These are phyloP conservation scores for Podaxis sp. DNA, from an alignment of 768 basidiomycete genomes.

Conservation along the genomic window DNA sequence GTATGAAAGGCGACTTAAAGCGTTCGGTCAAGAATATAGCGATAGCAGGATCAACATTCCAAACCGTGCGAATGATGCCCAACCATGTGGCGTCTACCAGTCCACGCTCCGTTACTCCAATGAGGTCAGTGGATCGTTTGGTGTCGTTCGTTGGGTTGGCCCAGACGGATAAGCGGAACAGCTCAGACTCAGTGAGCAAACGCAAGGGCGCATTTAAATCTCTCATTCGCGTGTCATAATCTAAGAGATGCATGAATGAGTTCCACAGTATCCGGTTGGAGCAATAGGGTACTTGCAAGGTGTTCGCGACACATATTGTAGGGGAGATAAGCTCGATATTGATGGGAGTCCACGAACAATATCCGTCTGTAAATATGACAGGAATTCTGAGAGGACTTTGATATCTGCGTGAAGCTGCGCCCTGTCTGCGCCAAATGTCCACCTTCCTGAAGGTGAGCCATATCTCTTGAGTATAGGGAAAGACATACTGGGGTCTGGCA, in stretches of 20 bases:
- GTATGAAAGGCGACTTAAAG: constrained; percentile 67
- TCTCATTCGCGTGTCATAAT: constrained; percentile 60
- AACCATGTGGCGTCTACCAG: constrained; percentile 71
- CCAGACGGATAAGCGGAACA: constrained; percentile 87
- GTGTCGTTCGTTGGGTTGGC: constrained; percentile 80
- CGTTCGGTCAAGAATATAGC: constrained; percentile 85
- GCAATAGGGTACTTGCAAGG: constrained; percentile 36
- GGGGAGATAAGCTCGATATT: constrained; percentile 62
- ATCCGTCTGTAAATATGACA: constrained; percentile 76
- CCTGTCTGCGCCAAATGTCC: constrained; percentile 95
- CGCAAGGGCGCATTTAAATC: constrained; percentile 74
- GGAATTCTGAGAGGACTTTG: constrained; percentile 82
- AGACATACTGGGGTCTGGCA: constrained; percentile 83
- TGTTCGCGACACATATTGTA: constrained; percentile 42
- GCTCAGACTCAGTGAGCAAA: constrained; percentile 88
- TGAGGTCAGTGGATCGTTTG: constrained; percentile 63
- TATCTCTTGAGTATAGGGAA: not conserved
- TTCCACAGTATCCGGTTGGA: not conserved
- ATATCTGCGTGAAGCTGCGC: constrained; percentile 89
- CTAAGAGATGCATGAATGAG: constrained; percentile 28
- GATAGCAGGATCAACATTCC: constrained; percentile 83
- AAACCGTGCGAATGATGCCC: constrained; percentile 65
- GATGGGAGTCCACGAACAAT: constrained; percentile 54
- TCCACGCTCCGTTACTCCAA: constrained; percentile 50
- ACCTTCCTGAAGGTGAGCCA: constrained; percentile 47